These are phyloP conservation scores for Podospora conica DNA, from an alignment of 495 filamentous ascomycete genomes.

Conservation along the genomic window DNA sequence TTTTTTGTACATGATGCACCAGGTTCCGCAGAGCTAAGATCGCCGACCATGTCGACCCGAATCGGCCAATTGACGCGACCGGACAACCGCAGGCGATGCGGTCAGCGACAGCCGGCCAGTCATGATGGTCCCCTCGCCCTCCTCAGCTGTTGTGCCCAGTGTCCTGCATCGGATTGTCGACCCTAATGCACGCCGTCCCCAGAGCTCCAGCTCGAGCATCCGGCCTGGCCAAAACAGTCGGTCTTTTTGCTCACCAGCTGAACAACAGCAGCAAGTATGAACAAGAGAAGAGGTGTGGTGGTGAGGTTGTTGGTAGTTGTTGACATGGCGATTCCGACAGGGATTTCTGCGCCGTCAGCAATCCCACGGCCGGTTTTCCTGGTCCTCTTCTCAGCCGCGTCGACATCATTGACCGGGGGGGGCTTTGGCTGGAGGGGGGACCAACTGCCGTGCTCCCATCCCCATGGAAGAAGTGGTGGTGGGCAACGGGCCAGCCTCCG, in stretches of 20 bases:
- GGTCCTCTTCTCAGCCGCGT: neutral
- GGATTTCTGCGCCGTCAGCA: neutral
- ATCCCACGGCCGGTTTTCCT: neutral
- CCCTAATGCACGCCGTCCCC: neutral
- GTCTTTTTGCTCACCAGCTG: too few relatives aligned
- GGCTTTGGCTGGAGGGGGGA: neutral
- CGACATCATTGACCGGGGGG: neutral
- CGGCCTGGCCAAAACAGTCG: too few relatives aligned
- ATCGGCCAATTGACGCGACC: neutral
- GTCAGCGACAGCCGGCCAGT: conserved; percentile 7
- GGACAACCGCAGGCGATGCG: neutral
- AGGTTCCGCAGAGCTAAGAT: conserved; percentile 13
- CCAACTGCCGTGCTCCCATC: neutral
- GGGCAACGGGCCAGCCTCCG: neutral
- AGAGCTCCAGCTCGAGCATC: neutral
- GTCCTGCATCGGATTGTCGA: neutral
- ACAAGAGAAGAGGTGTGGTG: neutral
- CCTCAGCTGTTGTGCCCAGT: neutral
- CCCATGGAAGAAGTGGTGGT: neutral
- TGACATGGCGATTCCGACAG: neutral
- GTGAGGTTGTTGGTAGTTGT: neutral
- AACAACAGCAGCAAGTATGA: neutral
- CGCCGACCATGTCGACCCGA: neutral
- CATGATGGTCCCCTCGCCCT: neutral
- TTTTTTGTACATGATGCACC: conserved; percentile 10